Conservation (phyloP, 2,329 filamentous ascomycete species). For the Sordariomycetes sp. region DNA sequence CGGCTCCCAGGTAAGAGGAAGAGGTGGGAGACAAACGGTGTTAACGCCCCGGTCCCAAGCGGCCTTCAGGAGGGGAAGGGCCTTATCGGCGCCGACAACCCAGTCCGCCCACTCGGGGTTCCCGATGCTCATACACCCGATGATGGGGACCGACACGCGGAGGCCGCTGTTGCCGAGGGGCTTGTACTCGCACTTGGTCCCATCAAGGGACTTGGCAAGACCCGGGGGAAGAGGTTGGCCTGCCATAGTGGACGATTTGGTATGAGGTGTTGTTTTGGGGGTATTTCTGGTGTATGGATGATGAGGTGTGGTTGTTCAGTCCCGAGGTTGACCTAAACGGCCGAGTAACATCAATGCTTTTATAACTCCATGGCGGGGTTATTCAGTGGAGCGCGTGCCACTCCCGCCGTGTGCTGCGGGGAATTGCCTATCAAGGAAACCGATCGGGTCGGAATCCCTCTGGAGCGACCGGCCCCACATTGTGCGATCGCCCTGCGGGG, state of each 20-base stretch:
- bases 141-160: constrained; percentile 51
- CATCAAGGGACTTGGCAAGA: constrained; percentile 16
- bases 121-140: constrained; percentile 55
- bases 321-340: too few species aligned
- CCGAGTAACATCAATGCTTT: too few species aligned
- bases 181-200: constrained; percentile 33
- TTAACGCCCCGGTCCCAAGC: constrained; percentile 54
- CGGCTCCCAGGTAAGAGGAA: too few species aligned
- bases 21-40: constrained; percentile 22
- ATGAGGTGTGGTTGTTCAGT: too few species aligned
- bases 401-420: too few species aligned
- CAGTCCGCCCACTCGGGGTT: constrained; percentile 37
- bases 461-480: too few species aligned
- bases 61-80: constrained; percentile 49
- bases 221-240: background rate
- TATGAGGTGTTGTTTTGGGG: background rate
- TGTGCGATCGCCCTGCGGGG: too few species aligned
- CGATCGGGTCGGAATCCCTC: too few species aligned
- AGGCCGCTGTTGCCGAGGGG: constrained; percentile 51
- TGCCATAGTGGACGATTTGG: background rate
- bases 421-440: too few species aligned
- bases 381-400: too few species aligned
- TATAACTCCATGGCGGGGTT: too few species aligned
- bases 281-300: background rate
- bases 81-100: constrained; percentile 46